Conservation (phyloP, 2,329 filamentous ascomycete species). For the Fonsecaea erecta region DNA sequence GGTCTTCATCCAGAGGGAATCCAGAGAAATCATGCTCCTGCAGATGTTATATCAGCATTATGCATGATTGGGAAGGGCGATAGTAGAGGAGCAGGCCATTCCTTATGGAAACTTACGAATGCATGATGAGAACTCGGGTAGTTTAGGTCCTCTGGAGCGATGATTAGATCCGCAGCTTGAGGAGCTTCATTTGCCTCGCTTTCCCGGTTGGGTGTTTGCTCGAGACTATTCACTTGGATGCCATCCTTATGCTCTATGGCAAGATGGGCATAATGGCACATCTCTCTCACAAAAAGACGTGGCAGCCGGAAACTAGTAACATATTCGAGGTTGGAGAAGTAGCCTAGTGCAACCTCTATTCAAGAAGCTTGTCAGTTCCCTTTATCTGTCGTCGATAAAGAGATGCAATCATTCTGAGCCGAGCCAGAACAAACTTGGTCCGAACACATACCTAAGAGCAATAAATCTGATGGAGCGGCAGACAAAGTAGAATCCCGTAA, state of each 20-base stretch:
- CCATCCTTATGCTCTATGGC: constrained; percentile 2
- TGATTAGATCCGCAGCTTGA: not conserved
- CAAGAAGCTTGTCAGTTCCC: not conserved
- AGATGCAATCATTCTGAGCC: not conserved
- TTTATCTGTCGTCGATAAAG: not conserved
- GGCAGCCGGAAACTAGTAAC: constrained; percentile 15
- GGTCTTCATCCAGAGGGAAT: not conserved
- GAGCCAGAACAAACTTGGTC: not conserved
- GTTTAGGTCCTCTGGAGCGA: not conserved
- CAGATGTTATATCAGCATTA: not conserved
- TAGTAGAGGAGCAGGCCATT: too few relatives aligned
- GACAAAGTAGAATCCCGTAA: constrained; percentile 11
- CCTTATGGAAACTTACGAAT: not conserved
- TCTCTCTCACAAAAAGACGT: constrained; percentile 12
- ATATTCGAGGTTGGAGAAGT: constrained; percentile 24
- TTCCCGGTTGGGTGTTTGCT: not conserved
- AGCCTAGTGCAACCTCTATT: constrained; percentile 19
- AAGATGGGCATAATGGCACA: constrained; percentile 20
- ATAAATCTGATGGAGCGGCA: constrained; percentile 15
- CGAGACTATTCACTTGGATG: not conserved
- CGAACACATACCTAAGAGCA: constrained; percentile 15
- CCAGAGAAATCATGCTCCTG: not conserved
- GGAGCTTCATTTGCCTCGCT: not conserved
- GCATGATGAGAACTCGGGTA: not conserved
- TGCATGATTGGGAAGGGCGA: not conserved